phyloP scores from a whole-genome alignment of 306 rosid genomes.

The Gillenia trifoliata region DNA sequence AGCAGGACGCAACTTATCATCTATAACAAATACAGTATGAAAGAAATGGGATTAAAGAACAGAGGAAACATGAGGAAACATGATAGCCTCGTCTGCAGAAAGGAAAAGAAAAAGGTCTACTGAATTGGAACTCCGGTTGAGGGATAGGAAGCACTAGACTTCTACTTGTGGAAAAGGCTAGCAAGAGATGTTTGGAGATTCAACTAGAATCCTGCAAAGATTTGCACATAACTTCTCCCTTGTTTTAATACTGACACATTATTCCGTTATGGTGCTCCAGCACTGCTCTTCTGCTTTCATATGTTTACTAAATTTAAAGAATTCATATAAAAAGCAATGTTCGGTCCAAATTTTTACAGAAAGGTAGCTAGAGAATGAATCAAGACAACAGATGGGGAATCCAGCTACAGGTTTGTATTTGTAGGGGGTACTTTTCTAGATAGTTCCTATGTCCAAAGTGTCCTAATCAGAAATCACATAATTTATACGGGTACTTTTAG shows the following conservation, averaged over 20 bases:
- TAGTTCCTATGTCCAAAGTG: neutral
- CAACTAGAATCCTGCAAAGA: constrained; percentile 19
- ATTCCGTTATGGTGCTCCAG: neutral
- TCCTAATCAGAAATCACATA: neutral
- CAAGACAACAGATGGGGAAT: neutral
- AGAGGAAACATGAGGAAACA: neutral
- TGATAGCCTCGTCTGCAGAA: neutral
- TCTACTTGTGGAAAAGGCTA: constrained; percentile 6
- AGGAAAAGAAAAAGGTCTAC: neutral
- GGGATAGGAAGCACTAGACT: neutral
- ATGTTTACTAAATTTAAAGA: neutral
- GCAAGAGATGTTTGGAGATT: constrained; percentile 12
- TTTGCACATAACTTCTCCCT: neutral
- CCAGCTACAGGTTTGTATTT: neutral
- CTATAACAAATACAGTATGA: neutral
- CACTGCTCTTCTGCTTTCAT: neutral
- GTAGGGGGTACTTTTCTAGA: neutral
- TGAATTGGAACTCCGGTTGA: neutral
- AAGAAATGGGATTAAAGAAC: neutral
- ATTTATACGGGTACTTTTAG: neutral
- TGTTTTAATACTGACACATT: neutral
- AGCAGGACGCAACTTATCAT: neutral
- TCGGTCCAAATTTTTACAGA: neutral
- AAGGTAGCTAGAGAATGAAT: neutral
- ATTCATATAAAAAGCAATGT: neutral